These are phyloP conservation scores for Hymenoscyphus repandus DNA, from an alignment of 2,329 filamentous ascomycete genomes.

Conservation along the genomic window DNA sequence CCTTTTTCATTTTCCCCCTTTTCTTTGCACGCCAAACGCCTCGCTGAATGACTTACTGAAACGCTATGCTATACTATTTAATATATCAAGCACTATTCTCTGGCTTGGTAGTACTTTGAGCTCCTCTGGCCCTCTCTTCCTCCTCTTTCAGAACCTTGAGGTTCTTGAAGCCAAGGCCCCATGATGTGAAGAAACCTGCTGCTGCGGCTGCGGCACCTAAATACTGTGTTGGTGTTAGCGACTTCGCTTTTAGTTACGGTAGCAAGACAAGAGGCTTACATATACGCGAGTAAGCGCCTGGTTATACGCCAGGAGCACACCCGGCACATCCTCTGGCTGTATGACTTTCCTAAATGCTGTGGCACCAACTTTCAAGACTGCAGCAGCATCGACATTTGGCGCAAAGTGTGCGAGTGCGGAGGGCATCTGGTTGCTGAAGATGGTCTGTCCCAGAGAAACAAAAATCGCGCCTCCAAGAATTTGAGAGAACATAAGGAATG, in stretches of 20 bases:
- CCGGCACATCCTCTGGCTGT: slow-evolving; percentile 26
- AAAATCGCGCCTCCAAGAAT: slow-evolving; percentile 30
- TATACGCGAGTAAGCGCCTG: slow-evolving; percentile 24
- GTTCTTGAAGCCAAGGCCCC: slow-evolving; percentile 11
- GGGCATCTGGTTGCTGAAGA: slow-evolving; percentile 26
- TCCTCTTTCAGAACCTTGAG: background rate
- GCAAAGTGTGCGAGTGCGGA: slow-evolving; percentile 31
- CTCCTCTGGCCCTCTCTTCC: background rate
- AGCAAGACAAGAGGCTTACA: slow-evolving; percentile 3
- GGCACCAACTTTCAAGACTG: slow-evolving; percentile 37
- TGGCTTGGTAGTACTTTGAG: background rate
- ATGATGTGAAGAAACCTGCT: slow-evolving; percentile 7
- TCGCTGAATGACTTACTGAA: no score
- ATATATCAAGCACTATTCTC: no score
- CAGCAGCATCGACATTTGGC: slow-evolving; percentile 29
- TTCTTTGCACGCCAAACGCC: no score
- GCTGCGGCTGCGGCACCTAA: slow-evolving; percentile 11
- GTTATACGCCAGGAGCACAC: slow-evolving; percentile 39
- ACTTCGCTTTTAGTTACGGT: background rate
- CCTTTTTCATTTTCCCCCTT: no score
- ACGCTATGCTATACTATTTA: no score
- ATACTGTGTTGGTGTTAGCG: slow-evolving; percentile 6
- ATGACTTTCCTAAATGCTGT: slow-evolving; percentile 35
- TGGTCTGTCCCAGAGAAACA: slow-evolving; percentile 28
- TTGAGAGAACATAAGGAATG: slow-evolving; percentile 33